Evolutionary conservation across 164 flowering plant genomes (phyloP).

Genomic region (Vitis amurensis): DNA sequence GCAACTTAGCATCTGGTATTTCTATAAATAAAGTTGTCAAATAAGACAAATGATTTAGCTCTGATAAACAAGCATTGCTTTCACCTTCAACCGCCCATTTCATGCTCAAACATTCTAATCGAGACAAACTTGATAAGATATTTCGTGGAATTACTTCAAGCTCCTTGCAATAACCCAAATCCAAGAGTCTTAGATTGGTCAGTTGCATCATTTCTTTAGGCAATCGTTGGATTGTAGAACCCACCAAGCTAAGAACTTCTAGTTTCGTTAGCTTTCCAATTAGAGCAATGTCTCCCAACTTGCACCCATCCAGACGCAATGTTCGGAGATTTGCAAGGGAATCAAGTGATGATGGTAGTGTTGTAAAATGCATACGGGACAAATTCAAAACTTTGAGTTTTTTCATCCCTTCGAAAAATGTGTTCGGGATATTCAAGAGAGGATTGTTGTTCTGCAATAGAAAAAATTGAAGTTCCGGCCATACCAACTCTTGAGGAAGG

Average conservation of each 20-base stretch:
- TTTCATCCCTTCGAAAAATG: slow-evolving; percentile 13
- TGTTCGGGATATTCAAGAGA: background rate
- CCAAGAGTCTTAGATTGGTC: slow-evolving; percentile 13
- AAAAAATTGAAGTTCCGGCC: slow-evolving; percentile 12
- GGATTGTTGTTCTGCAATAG: background rate
- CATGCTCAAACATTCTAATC: slow-evolving; percentile 25
- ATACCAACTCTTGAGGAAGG: slow-evolving; percentile 11
- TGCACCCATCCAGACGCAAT: background rate
- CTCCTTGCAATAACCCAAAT: slow-evolving; percentile 4
- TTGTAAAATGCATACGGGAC: background rate
- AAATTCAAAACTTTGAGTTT: slow-evolving; percentile 19
- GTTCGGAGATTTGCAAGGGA: slow-evolving; percentile 13
- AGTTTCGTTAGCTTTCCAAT: no score
- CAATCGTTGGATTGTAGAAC: slow-evolving; percentile 3
- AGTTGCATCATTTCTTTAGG: slow-evolving; percentile 19
- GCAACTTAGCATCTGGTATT: background rate
- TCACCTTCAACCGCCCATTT: slow-evolving; percentile 6
- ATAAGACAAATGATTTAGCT: no score
- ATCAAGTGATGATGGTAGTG: slow-evolving; percentile 1
- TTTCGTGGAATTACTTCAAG: slow-evolving; percentile 13
- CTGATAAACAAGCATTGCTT: background rate
- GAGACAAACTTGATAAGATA: slow-evolving; percentile 12
- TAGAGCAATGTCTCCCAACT: no score
- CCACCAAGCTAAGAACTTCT: background rate
- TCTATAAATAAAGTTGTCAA: background rate